These are phyloP conservation scores for Coemansia sp. DNA, from an alignment of 192 early-diverging fungal genomes.

Conservation along the genomic window DNA sequence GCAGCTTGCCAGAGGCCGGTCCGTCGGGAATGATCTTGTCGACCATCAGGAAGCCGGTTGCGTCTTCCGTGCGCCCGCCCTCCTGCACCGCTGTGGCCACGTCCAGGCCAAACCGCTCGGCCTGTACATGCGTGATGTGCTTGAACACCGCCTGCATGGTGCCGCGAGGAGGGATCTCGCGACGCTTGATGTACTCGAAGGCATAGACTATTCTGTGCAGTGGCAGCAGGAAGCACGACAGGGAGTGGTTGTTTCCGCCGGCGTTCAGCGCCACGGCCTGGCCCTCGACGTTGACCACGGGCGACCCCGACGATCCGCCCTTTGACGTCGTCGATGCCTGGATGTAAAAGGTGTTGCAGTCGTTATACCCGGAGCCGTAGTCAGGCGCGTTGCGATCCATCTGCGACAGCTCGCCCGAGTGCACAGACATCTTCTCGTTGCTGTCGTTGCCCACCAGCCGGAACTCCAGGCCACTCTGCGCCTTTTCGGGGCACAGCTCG, in stretches of 20 bases:
- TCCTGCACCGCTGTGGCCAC: constrained; percentile 30
- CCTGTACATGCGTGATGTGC: constrained; percentile 62
- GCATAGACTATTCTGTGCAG: constrained; percentile 68
- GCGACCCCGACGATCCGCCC: constrained; percentile 70
- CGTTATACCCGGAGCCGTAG: constrained; percentile 55
- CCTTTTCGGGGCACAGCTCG: constrained; percentile 61
- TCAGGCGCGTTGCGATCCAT: constrained; percentile 68
- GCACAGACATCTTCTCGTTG: constrained; percentile 71
- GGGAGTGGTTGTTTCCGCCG: constrained; percentile 53
- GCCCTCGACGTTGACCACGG: constrained; percentile 71
- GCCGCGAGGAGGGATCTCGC: constrained; percentile 63
- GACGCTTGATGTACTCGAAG: constrained; percentile 55
- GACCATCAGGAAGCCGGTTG: constrained; percentile 66
- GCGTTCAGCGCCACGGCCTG: constrained; percentile 69
- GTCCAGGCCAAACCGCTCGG: constrained; percentile 15
- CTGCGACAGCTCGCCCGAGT: constrained; percentile 69
- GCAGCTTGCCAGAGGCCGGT: constrained; percentile 60
- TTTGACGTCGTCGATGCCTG: constrained; percentile 61
- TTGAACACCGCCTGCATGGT: constrained; percentile 70
- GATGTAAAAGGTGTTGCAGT: constrained; percentile 79
- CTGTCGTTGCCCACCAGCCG: constrained; percentile 71
- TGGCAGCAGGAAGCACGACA: constrained; percentile 62
- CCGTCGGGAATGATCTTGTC: constrained; percentile 62
- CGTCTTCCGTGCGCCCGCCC: constrained; percentile 56
- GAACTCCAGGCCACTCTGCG: constrained; percentile 68